Evolutionary conservation across 2,329 filamentous ascomycete species (phyloP).

Genomic region (Beauveria bassiana): DNA sequence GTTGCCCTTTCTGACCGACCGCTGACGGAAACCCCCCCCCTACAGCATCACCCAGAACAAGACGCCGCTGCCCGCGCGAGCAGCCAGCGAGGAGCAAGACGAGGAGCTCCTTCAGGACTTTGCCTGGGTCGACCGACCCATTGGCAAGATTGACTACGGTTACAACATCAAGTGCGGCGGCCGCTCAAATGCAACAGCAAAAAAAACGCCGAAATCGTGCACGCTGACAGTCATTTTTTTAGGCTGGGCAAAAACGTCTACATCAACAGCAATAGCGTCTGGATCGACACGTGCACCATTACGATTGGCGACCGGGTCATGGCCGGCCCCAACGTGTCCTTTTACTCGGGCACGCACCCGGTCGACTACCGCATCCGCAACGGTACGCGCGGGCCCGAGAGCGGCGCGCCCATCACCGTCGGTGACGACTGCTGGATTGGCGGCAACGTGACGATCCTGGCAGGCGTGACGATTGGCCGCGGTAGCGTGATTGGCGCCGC

Average conservation of each 20-base stretch:
- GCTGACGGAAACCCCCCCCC: background rate
- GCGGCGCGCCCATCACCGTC: slow-evolving; percentile 64
- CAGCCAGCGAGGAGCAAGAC: slow-evolving; percentile 51
- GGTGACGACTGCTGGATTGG: slow-evolving; percentile 79
- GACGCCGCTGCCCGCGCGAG: slow-evolving; percentile 52
- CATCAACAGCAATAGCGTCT: slow-evolving; percentile 66
- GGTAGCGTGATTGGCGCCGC: slow-evolving; percentile 71
- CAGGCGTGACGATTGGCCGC: slow-evolving; percentile 70
- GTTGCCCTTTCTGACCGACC: too few species aligned
- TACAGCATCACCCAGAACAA: slow-evolving; percentile 54
- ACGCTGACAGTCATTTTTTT: background rate
- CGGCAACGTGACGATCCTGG: slow-evolving; percentile 61
- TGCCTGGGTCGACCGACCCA: slow-evolving; percentile 60
- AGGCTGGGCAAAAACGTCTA: slow-evolving; percentile 63
- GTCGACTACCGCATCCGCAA: slow-evolving; percentile 67
- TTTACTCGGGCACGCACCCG: slow-evolving; percentile 71
- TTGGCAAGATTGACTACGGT: slow-evolving; percentile 64
- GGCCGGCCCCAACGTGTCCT: slow-evolving; percentile 68
- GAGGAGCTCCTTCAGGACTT: slow-evolving; percentile 53
- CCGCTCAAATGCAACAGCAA: too few species aligned
- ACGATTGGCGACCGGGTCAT: slow-evolving; percentile 70
- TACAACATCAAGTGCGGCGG: slow-evolving; percentile 53
- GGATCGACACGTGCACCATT: slow-evolving; percentile 70
- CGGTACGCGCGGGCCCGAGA: slow-evolving; percentile 67
- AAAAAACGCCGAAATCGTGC: slow-evolving; percentile 1